Percentiles rank a stretch among this genome's conserved stretches.
These are phyloP conservation scores for Leishmania major DNA, from an alignment of 208 protist genomes.

Conservation along the genomic window DNA sequence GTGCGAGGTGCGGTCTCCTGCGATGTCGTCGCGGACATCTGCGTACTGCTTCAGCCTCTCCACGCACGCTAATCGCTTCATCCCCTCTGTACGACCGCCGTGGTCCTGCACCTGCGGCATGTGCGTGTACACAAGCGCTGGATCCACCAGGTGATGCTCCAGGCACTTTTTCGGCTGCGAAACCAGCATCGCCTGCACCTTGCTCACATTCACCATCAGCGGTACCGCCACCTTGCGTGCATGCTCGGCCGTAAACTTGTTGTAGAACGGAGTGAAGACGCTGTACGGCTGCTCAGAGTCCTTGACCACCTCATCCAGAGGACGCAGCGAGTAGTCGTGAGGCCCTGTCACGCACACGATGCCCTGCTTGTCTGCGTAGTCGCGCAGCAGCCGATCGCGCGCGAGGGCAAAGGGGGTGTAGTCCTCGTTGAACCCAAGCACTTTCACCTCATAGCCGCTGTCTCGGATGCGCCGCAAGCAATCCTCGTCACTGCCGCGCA, in stretches of 20 bases:
- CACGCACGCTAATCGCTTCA: constrained; percentile 40
- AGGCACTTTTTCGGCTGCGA: constrained; percentile 24
- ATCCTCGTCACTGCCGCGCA: constrained; percentile 54
- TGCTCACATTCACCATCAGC: constrained; percentile 18
- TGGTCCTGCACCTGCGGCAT: constrained; percentile 36
- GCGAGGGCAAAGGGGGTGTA: constrained; percentile 69
- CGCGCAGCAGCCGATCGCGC: constrained; percentile 48
- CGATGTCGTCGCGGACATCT: constrained; percentile 50
- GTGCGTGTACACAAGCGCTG: constrained; percentile 25
- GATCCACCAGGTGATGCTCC: constrained; percentile 23
- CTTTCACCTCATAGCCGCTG: constrained; percentile 43
- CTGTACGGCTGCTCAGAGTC: constrained; percentile 52
- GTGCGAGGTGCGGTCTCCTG: constrained; percentile 62
- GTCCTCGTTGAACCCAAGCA: constrained; percentile 76
- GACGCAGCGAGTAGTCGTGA: constrained; percentile 64
- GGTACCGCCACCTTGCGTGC: constrained; percentile 33
- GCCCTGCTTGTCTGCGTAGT: constrained; percentile 36
- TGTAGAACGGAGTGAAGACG: constrained; percentile 83
- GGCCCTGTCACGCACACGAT: constrained; percentile 40
- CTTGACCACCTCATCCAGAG: constrained; percentile 43
- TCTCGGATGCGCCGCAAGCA: constrained; percentile 47
- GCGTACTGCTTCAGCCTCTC: constrained; percentile 41
- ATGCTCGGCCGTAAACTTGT: constrained; percentile 44
- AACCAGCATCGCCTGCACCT: constrained; percentile 28
- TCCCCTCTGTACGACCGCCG: constrained; percentile 52